These are phyloP conservation scores for Chalaropsis ovoidea DNA, from an alignment of 2,329 filamentous ascomycete species.

Conservation along the genomic window DNA sequence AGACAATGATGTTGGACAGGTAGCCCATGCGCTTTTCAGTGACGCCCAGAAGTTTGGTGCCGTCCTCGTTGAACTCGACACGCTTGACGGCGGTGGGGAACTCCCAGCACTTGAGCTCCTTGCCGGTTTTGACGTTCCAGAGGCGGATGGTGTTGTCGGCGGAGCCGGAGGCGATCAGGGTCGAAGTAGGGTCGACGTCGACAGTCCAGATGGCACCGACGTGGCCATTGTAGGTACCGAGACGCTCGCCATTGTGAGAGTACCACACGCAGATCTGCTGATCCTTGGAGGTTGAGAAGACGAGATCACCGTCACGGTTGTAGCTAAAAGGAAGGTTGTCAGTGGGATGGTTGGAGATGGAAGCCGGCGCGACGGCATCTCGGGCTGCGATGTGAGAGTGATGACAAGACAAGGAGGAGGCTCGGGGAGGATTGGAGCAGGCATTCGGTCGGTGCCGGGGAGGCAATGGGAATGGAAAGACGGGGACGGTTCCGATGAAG, in stretches of 20 bases:
- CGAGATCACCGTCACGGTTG: constrained; percentile 88
- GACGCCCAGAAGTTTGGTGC: constrained; percentile 77
- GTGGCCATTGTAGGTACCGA: constrained; percentile 94
- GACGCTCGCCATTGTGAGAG: constrained; percentile 92
- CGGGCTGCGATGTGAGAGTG: neutral
- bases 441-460: neutral
- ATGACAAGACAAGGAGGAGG: constrained; percentile 8
- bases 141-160: constrained; percentile 97
- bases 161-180: constrained; percentile 85
- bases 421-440: constrained; percentile 25
- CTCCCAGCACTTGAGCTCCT: constrained; percentile 93
- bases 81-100: constrained; percentile 95
- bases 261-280: constrained; percentile 96
- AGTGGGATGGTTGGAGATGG: neutral
- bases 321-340: constrained; percentile 45
- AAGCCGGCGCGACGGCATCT: constrained; percentile 15
- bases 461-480: constrained; percentile 2
- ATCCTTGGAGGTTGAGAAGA: constrained; percentile 94
- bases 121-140: constrained; percentile 91
- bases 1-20: constrained; percentile 84
- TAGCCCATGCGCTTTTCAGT: constrained; percentile 98
- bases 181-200: constrained; percentile 85
- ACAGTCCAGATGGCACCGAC: constrained; percentile 98
- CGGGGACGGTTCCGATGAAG: neutral
- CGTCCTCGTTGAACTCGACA: constrained; percentile 94